Evolutionary conservation across 768 basidiomycete species (phyloP), one percentile per base, ranked within the genome.

Genomic region (Mycena polygramma): DNA sequence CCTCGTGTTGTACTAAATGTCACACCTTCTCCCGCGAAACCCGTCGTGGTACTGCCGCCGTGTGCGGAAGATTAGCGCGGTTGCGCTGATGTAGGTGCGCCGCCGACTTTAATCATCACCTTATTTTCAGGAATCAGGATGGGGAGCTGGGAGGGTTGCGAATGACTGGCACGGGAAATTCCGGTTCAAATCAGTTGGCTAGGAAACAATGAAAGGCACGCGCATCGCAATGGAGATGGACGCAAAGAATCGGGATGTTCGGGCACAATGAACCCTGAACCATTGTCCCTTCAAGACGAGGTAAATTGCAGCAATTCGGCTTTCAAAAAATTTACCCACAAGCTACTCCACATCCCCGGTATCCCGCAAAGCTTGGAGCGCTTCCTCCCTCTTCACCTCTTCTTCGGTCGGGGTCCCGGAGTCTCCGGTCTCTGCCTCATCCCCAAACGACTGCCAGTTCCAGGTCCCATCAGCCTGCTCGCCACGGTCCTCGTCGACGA

Each of bases 401-500:
- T n/a, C 48, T 19, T 48, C 46, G 46, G 15, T 48, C 48, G 22
- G 22, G 14, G 22, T 24, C 22, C 22, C 41, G 30, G 30, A 41
- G 11, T 24, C 14, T 49, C 48, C 30, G 30, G 30, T 30, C 52
- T 58, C 24, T 19, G 57, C 43, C 14, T 59, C 43, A 19, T 43
- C 43, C 6, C 17, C 4, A 13, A 62, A 66, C 59, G 54, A 71
- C 22, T 5, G 3, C 68, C 64, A 66, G 43, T 22, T 55, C 69
- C 69, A 71, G 30, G 26, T 46, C 52, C 63, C 63, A 24, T 60
- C 69, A 14, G 58, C 69, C 63, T 65, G 41, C 52, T 37, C 45
- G 2, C 69, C 69, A n/a, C 15, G 37, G 7, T 66, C 57, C 64
- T 70, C 52, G 35, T 66, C 64, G 2, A 70, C 69, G 7, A 37